These are phyloP conservation scores for Rhizomucor pusillus DNA, from an alignment of 371 early-diverging fungal species.

Conservation along the genomic window DNA sequence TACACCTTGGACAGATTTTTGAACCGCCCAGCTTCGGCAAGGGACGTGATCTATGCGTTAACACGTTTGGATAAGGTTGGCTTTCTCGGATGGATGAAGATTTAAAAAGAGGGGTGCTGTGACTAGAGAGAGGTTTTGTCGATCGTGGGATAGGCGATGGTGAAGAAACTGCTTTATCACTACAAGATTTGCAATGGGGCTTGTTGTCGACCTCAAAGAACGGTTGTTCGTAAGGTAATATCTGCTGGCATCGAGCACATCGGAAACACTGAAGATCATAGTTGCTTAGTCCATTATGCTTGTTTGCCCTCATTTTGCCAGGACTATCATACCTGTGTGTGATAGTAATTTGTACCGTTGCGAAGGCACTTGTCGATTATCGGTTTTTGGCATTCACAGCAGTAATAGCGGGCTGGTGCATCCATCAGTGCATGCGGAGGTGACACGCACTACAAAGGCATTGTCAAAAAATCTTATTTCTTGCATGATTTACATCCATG, in stretches of 20 bases:
- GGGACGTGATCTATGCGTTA: conserved; percentile 10
- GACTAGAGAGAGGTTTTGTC: background rate
- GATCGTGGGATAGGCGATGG: background rate
- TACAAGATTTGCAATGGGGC: conserved; percentile 58
- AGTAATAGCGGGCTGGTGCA: conserved; percentile 17
- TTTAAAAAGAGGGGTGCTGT: conserved; percentile 2
- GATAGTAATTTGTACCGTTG: conserved; percentile 47
- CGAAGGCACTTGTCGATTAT: conserved; percentile 56
- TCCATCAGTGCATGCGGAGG: background rate
- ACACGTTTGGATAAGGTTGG: conserved; percentile 9
- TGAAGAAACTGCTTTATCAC: conserved; percentile 12
- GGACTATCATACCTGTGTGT: conserved; percentile 31
- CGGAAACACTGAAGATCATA: conserved; percentile 16
- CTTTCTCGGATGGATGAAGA: background rate
- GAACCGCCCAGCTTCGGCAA: conserved; percentile 56
- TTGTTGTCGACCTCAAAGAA: conserved; percentile 55
- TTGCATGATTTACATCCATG: background rate
- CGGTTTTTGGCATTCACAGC: conserved; percentile 41
- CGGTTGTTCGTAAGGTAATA: conserved; percentile 51
- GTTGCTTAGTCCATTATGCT: background rate
- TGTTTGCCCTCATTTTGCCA: too few relatives aligned
- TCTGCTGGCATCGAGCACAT: conserved; percentile 48
- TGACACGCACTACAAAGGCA: conserved; percentile 5
- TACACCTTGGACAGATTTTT: conserved; percentile 53
- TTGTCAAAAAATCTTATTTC: too few relatives aligned